Percentiles rank a stretch among this genome's conserved stretches.
Evolutionary conservation across 192 early-diverging fungal species (phyloP).

Genomic region (Linnemannia zychae): DNA sequence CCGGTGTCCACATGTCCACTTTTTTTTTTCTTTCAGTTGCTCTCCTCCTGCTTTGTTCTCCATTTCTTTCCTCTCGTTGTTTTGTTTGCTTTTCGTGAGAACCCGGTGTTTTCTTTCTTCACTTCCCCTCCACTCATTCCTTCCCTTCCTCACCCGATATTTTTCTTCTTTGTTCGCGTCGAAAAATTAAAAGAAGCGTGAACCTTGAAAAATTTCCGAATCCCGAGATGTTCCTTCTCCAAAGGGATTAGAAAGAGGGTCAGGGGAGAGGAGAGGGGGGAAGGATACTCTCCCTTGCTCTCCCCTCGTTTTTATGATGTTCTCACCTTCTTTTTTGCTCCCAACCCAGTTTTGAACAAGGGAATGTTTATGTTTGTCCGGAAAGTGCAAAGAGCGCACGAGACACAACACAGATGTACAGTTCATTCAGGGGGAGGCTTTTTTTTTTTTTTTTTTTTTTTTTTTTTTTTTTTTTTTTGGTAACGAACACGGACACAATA

Average conservation of each 20-base stretch:
- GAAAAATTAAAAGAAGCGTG: not conserved
- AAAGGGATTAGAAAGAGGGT: too few relatives aligned
- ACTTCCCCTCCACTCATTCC: not conserved
- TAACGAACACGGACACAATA: not conserved
- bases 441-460: too few relatives aligned
- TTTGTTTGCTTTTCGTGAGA: too few relatives aligned
- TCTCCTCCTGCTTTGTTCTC: not conserved
- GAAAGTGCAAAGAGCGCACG: not conserved
- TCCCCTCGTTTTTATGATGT: not conserved
- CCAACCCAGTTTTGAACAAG: slow-evolving; percentile 1
- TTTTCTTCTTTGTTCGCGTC: not conserved
- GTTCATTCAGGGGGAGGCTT: too few relatives aligned
- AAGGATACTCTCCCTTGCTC: not conserved
- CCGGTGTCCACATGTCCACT: too few relatives aligned
- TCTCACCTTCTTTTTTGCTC: not conserved
- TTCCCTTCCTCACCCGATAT: not conserved
- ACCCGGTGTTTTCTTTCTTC: too few relatives aligned
- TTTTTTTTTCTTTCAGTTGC: not conserved
- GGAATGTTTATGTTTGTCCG: not conserved
- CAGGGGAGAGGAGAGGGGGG: too few relatives aligned
- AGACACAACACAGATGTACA: not conserved
- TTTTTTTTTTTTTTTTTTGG: too few relatives aligned
- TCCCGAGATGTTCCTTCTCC: slow-evolving; percentile 5
- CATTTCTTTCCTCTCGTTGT: not conserved
- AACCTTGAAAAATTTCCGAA: slow-evolving; percentile 4